Conservation (phyloP, 495 filamentous ascomycete genomes). For the Hypoxylon fragiforme region DNA sequence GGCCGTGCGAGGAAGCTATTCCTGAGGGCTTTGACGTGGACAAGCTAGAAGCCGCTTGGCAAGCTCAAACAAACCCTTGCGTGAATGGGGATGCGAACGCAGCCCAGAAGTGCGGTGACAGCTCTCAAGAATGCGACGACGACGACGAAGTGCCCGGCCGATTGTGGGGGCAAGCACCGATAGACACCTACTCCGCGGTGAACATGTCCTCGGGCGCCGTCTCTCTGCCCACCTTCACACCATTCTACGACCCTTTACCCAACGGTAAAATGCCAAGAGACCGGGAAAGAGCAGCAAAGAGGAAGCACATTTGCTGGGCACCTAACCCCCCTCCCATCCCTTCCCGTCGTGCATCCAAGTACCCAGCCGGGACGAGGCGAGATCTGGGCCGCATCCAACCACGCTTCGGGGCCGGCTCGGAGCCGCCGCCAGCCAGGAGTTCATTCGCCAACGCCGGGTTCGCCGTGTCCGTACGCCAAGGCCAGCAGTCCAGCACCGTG, state of each 20-base stretch:
- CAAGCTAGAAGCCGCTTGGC: conserved; percentile 8
- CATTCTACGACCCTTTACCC: no score
- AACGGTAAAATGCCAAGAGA: no score
- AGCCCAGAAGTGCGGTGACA: background rate
- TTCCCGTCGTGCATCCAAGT: no score
- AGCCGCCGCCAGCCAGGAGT: conserved; percentile 32
- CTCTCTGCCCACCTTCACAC: no score
- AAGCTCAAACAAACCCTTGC: background rate
- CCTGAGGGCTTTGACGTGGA: conserved; percentile 21
- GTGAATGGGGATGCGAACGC: no score
- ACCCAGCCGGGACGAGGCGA: no score
- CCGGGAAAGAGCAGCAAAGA: no score
- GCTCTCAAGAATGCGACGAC: background rate
- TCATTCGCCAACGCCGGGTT: conserved; percentile 14
- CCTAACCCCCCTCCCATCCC: no score
- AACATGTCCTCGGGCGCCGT: background rate
- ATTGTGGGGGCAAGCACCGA: no score
- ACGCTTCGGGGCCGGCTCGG: conserved; percentile 31
- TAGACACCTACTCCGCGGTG: background rate
- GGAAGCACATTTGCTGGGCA: no score
- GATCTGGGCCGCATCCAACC: background rate
- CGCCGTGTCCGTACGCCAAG: background rate
- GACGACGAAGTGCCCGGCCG: no score
- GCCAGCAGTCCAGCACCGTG: background rate
- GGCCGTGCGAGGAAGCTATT: conserved; percentile 19